These are phyloP conservation scores for Alternaria longipes DNA, from an alignment of 2,329 filamentous ascomycete species.

Conservation along the genomic window DNA sequence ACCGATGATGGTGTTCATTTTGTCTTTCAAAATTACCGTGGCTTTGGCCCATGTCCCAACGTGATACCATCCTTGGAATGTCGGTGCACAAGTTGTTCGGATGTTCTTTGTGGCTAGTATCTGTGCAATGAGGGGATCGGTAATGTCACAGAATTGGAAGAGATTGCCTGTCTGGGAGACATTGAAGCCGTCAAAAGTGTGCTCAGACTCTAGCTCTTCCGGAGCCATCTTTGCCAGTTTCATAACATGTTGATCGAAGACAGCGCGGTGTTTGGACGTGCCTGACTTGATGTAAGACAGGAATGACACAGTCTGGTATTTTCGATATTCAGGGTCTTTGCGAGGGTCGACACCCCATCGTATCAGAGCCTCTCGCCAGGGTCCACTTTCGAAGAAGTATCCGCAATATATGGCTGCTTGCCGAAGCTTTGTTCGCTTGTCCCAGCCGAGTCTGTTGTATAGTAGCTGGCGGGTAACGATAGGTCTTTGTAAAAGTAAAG, in stretches of 20 bases:
- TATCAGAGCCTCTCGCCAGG: conserved; percentile 89
- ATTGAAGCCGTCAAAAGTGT: conserved; percentile 83
- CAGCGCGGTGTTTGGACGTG: conserved; percentile 34
- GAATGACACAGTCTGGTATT: conserved; percentile 79
- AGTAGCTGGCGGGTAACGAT: conserved; percentile 88
- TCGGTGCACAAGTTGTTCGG: conserved; percentile 54
- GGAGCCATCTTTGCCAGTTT: conserved; percentile 34
- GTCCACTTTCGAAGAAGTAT: conserved; percentile 91
- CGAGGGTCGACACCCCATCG: conserved; percentile 88
- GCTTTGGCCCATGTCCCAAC: conserved; percentile 84
- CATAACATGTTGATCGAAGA: conserved; percentile 38
- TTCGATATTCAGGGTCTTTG: conserved; percentile 75
- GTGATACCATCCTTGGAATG: conserved; percentile 81
- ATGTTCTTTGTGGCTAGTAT: conserved; percentile 71
- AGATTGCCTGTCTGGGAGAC: conserved; percentile 84
- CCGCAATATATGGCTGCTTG: conserved; percentile 83
- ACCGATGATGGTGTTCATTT: conserved; percentile 64
- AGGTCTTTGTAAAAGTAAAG: conserved; percentile 76
- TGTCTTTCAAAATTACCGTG: conserved; percentile 87
- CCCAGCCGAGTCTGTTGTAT: conserved; percentile 72
- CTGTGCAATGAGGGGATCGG: conserved; percentile 74
- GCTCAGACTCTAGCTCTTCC: conserved; percentile 52
- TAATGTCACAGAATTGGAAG: conserved; percentile 94
- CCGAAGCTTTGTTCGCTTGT: conserved; percentile 68
- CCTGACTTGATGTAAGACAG: conserved; percentile 45